Evolutionary conservation across 208 protist genomes (phyloP).

Genomic region (Trypanosoma melophagium): DNA sequence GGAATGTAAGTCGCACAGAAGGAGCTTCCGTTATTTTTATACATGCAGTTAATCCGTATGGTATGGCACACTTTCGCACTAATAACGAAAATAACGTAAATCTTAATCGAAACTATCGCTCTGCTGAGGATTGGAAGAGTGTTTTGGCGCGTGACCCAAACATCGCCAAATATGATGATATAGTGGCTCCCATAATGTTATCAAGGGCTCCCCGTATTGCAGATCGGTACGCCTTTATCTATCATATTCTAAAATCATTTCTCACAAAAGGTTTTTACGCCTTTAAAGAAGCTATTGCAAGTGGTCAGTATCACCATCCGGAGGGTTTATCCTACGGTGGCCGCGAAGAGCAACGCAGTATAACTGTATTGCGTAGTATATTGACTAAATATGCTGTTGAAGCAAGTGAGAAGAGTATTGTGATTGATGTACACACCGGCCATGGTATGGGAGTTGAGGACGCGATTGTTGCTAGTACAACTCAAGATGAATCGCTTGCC

Average conservation of each 20-base stretch:
- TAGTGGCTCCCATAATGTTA: slow-evolving; percentile 34
- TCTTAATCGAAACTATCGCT: slow-evolving; percentile 81
- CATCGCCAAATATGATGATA: slow-evolving; percentile 47
- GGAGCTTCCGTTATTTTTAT: slow-evolving; percentile 82
- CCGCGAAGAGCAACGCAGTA: slow-evolving; percentile 55
- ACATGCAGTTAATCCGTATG: slow-evolving; percentile 86
- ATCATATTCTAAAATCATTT: slow-evolving; percentile 28
- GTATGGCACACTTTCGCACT: slow-evolving; percentile 75
- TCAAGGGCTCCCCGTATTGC: slow-evolving; percentile 51
- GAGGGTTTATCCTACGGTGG: slow-evolving; percentile 75
- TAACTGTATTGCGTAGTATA: slow-evolving; percentile 52
- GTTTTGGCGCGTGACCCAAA: slow-evolving; percentile 44
- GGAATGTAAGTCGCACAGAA: slow-evolving; percentile 42
- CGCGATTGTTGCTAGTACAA: slow-evolving; percentile 62
- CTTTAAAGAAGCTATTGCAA: slow-evolving; percentile 57
- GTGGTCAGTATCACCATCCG: slow-evolving; percentile 76
- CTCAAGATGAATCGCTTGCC: slow-evolving; percentile 25
- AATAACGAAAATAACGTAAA: slow-evolving; percentile 89
- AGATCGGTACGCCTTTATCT: slow-evolving; percentile 71
- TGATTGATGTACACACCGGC: slow-evolving; percentile 77
- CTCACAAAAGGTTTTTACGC: slow-evolving; percentile 34
- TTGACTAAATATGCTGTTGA: slow-evolving; percentile 36
- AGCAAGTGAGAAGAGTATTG: slow-evolving; percentile 42
- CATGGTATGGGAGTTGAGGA: slow-evolving; percentile 63
- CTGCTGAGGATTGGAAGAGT: slow-evolving; percentile 46